A percentile compares a stretch with the other conserved stretches of the same genome.
Conservation (phyloP, 2,329 filamentous ascomycete genomes). For the Ceratocystis harringtonii region DNA sequence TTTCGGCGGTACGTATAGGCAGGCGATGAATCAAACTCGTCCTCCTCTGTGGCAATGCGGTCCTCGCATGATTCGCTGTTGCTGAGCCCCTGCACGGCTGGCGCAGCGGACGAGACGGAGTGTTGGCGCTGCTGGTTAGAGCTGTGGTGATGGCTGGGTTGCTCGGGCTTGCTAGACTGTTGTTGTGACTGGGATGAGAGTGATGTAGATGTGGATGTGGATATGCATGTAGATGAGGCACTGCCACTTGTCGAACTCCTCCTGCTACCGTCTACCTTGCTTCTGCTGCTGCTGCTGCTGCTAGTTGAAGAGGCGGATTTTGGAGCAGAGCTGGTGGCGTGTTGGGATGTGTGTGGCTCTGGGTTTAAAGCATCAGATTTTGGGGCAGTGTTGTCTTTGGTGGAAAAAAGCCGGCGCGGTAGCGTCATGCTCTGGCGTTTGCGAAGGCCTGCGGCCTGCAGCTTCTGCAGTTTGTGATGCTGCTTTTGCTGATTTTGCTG, state of each 20-base stretch:
- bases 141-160: background rate
- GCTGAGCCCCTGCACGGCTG: background rate
- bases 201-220: background rate
- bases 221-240: background rate
- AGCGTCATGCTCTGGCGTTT: constrained; percentile 5
- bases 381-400: constrained; percentile 17
- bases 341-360: background rate
- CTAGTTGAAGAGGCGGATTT: background rate
- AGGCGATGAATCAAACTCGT: constrained; percentile 4
- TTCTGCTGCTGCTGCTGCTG: background rate
- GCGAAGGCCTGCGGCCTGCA: constrained; percentile 20
- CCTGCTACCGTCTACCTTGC: background rate
- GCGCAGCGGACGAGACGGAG: background rate
- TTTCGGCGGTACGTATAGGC: background rate
- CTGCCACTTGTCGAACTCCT: background rate
- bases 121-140: background rate
- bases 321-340: background rate
- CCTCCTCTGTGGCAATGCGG: background rate
- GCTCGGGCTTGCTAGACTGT: background rate
- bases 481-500: constrained; percentile 22
- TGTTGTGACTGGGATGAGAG: background rate
- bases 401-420: constrained; percentile 12
- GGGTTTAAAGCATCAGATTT: constrained; percentile 2
- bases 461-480: constrained; percentile 25
- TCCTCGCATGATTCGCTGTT: background rate